Percentiles rank a stretch among this genome's conserved stretches.
Conservation (phyloP, 345 rosid species). For the Eucalyptus curtisii region DNA sequence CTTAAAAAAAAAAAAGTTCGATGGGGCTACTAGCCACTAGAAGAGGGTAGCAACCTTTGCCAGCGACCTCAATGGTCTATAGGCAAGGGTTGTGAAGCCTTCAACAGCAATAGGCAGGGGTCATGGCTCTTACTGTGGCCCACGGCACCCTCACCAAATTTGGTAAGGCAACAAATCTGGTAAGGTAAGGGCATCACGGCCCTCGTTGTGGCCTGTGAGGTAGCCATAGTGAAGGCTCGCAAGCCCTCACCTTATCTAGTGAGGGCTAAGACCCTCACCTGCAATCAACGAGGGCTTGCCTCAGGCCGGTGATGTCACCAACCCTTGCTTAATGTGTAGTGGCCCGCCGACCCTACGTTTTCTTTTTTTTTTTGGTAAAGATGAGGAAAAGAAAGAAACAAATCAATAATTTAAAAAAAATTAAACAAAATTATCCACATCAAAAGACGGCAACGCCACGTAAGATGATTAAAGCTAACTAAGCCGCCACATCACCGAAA, state of each 20-base stretch:
- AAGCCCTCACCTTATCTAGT: neutral
- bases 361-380: neutral
- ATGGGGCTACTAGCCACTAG: accelerated
- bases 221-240: neutral
- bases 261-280: neutral
- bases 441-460: accelerated
- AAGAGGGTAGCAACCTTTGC: neutral
- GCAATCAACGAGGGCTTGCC: neutral
- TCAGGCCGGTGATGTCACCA: accelerated
- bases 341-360: neutral
- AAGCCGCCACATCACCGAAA: neutral
- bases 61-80: accelerated
- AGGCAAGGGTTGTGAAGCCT: neutral
- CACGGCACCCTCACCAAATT: accelerated
- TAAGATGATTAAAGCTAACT: too few species aligned
- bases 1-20: neutral
- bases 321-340: neutral
- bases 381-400: neutral
- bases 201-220: neutral
- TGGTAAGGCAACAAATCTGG: too few species aligned
- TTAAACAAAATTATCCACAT: neutral
- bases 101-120: neutral
- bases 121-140: neutral
- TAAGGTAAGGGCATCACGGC: neutral
- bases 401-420: neutral